Percentiles rank a stretch among this genome's conserved stretches.
Conservation (phyloP, 805 yeast genomes). For the Tetrapisispora taiwanensis region DNA sequence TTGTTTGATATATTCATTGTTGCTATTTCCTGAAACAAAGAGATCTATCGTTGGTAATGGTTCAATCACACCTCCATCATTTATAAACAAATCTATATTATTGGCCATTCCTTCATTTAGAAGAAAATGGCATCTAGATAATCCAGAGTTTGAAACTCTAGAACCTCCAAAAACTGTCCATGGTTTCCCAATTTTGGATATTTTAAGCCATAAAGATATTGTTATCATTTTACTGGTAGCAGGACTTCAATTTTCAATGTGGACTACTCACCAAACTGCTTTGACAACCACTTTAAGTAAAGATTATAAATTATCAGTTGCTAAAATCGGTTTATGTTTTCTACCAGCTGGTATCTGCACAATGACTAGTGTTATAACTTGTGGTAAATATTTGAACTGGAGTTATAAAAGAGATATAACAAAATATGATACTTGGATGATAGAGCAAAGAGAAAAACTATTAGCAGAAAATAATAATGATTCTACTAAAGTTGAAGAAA, state of each 20-base stretch:
- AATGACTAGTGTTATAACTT: slow-evolving; percentile 44
- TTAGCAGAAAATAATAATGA: slow-evolving; percentile 15
- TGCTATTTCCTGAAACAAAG: slow-evolving; percentile 64
- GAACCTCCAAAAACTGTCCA: slow-evolving; percentile 19
- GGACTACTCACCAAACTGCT: slow-evolving; percentile 63
- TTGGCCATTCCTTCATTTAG: slow-evolving; percentile 21
- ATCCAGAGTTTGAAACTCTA: slow-evolving; percentile 27
- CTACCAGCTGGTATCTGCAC: slow-evolving; percentile 67
- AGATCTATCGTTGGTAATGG: slow-evolving; percentile 70
- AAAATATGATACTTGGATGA: slow-evolving; percentile 16
- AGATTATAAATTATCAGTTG: slow-evolving; percentile 41
- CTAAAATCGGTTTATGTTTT: slow-evolving; percentile 60
- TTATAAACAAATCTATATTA: slow-evolving; percentile 38
- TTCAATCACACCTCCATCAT: slow-evolving; percentile 40
- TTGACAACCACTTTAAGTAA: slow-evolving; percentile 44
- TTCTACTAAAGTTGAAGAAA: slow-evolving; percentile 11
- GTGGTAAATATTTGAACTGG: slow-evolving; percentile 50
- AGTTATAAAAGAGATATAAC: slow-evolving; percentile 23
- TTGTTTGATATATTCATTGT: slow-evolving; percentile 27
- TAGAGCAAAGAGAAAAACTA: slow-evolving; percentile 9
- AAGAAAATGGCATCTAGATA: slow-evolving; percentile 20
- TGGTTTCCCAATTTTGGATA: slow-evolving; percentile 33
- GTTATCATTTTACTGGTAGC: slow-evolving; percentile 43
- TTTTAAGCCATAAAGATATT: slow-evolving; percentile 37
- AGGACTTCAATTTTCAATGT: slow-evolving; percentile 54